Conservation (phyloP, 1,284 basidiomycete species). For the Laetiporus sulphureus region DNA sequence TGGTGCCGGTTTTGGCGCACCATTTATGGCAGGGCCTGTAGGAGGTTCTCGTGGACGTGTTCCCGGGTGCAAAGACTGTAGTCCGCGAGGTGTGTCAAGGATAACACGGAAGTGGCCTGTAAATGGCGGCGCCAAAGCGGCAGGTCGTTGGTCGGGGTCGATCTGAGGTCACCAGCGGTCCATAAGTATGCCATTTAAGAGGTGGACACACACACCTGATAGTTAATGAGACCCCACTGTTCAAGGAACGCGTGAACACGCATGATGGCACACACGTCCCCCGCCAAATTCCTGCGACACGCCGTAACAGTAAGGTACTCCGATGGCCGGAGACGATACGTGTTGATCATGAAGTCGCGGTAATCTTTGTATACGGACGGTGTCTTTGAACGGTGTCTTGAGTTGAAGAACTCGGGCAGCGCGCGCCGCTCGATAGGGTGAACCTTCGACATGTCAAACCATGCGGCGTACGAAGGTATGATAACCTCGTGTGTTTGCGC, state of each 20-base stretch:
- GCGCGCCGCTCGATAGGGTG: conserved; percentile 90
- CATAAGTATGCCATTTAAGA: conserved; percentile 1
- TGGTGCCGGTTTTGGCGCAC: conserved; percentile 36
- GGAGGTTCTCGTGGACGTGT: conserved; percentile 50
- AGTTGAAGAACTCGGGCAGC: conserved; percentile 98
- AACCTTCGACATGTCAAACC: conserved; percentile 96
- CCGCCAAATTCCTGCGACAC: conserved; percentile 92
- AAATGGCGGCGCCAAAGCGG: conserved; percentile 93
- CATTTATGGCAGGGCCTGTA: conserved; percentile 42
- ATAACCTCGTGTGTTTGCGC: conserved; percentile 97
- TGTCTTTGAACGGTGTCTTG: conserved; percentile 91
- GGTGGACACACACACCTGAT: conserved; percentile 61
- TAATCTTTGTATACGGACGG: conserved; percentile 99
- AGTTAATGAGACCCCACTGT: conserved; percentile 99
- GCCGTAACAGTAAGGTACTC: conserved; percentile 99
- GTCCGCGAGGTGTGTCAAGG: conserved; percentile 92
- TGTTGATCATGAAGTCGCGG: conserved; percentile 99
- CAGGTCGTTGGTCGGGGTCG: conserved; percentile 93
- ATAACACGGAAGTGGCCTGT: conserved; percentile 98
- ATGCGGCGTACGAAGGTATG: conserved; percentile 95
- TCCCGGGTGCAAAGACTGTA: conserved; percentile 93
- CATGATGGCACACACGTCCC: conserved; percentile 99
- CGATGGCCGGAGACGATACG: conserved; percentile 88
- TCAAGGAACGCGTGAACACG: conserved; percentile 98
- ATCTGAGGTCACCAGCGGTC: conserved; percentile 48